Conservation (phyloP, 1,139 yeast genomes). For the Geotrichum aggregatum region DNA sequence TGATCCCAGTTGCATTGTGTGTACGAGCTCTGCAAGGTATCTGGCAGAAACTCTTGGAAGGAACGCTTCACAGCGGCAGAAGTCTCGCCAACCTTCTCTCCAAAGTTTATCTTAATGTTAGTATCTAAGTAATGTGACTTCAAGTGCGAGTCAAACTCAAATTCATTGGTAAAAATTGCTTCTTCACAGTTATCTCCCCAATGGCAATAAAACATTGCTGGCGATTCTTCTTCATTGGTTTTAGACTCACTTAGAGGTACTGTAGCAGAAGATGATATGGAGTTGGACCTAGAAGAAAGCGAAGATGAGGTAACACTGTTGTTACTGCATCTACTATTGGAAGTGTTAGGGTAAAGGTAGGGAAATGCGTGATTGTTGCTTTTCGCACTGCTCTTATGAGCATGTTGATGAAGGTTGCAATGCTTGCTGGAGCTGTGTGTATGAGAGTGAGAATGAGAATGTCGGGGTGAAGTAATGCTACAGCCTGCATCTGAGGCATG, state of each 20-base stretch:
- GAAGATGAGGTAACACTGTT: constrained; percentile 11
- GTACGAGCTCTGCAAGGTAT: neutral
- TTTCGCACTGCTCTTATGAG: neutral
- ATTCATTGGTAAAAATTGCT: constrained; percentile 30
- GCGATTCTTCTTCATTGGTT: neutral
- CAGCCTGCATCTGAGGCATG: neutral
- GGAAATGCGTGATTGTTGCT: neutral
- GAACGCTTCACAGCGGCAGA: constrained; percentile 9
- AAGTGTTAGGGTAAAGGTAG: no score
- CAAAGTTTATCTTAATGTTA: no score
- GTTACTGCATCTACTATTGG: neutral
- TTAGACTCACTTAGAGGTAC: neutral
- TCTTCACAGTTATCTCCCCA: constrained; percentile 38
- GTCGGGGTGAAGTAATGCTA: constrained; percentile 7
- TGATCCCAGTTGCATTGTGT: constrained; percentile 41
- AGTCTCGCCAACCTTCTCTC: constrained; percentile 11
- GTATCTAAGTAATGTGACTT: constrained; percentile 23
- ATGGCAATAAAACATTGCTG: constrained; percentile 34
- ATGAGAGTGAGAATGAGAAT: constrained; percentile 6
- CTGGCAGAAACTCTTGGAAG: constrained; percentile 6
- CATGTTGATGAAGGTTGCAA: constrained; percentile 3
- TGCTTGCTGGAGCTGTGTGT: constrained; percentile 5
- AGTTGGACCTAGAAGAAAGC: constrained; percentile 12
- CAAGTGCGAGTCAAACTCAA: constrained; percentile 36
- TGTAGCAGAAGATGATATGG: constrained; percentile 10